These are phyloP conservation scores for Eucalyptus globulus DNA, from an alignment of 345 rosid species.

Conservation along the genomic window DNA sequence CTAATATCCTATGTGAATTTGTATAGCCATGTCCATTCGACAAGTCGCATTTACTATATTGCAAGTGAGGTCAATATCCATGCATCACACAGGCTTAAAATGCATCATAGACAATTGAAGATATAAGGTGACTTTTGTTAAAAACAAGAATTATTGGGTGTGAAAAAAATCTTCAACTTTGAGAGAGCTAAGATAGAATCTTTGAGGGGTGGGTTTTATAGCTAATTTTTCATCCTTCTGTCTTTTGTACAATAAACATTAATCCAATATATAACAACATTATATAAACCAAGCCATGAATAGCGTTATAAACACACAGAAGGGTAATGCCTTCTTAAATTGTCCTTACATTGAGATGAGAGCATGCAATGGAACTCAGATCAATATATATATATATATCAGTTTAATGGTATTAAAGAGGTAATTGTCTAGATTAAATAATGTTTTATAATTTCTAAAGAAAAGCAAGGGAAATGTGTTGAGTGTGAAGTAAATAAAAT, in stretches of 20 bases:
- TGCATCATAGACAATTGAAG: neutral
- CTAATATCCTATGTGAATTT: neutral
- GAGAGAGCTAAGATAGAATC: neutral
- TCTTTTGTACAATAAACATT: neutral
- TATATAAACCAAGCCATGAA: neutral
- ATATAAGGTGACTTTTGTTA: neutral
- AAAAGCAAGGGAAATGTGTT: neutral
- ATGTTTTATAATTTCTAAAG: too few relatives aligned
- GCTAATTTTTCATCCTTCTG: neutral
- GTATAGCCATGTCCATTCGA: neutral
- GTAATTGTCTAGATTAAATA: neutral
- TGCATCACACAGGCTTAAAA: neutral
- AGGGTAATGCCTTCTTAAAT: neutral
- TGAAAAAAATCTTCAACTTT: neutral
- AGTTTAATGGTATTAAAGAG: neutral
- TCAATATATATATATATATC: neutral
- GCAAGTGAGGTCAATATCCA: neutral
- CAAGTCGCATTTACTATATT: too few relatives aligned
- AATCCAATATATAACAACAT: neutral
- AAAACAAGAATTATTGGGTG: neutral
- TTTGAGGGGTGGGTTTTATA: accelerated
- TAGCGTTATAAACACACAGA: too few relatives aligned
- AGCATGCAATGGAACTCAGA: neutral
- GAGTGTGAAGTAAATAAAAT: neutral
- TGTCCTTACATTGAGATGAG: neutral